Percentiles rank a stretch among this genome's conserved stretches.
These are phyloP conservation scores for Zygosaccharomyces kombuchaensis DNA, from an alignment of 805 yeast species.

Conservation along the genomic window DNA sequence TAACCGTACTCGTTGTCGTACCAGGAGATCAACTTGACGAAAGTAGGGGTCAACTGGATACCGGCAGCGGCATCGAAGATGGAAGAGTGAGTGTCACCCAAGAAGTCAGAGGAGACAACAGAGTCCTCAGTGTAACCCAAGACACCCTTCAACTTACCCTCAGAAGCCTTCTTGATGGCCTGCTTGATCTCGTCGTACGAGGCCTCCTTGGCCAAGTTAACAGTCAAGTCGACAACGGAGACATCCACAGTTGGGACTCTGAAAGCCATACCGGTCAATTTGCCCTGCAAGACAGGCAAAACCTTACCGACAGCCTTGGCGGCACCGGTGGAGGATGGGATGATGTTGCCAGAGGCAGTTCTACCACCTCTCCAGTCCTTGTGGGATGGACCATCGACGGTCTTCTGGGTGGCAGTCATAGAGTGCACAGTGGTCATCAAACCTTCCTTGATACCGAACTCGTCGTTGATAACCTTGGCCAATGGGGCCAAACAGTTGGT, in stretches of 20 bases:
- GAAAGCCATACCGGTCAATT: conserved; percentile 69
- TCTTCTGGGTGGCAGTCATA: conserved; percentile 68
- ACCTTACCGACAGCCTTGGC: conserved; percentile 75
- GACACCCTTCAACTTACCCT: conserved; percentile 58
- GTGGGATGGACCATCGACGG: conserved; percentile 74
- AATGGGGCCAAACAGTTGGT: conserved; percentile 73
- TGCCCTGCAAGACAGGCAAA: conserved; percentile 66
- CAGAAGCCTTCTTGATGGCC: conserved; percentile 54
- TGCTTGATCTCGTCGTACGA: conserved; percentile 62
- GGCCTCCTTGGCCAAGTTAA: conserved; percentile 52
- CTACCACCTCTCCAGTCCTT: conserved; percentile 82
- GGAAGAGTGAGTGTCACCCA: conserved; percentile 57
- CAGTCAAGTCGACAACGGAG: conserved; percentile 68
- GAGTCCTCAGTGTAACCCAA: conserved; percentile 68
- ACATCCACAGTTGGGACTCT: conserved; percentile 74
- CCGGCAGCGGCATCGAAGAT: conserved; percentile 68
- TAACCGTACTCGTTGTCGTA: conserved; percentile 74
- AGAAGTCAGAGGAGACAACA: conserved; percentile 67
- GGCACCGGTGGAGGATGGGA: conserved; percentile 74
- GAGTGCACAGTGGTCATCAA: conserved; percentile 73
- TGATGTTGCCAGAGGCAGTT: conserved; percentile 71
- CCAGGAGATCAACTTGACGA: conserved; percentile 69
- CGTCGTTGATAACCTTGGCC: conserved; percentile 63
- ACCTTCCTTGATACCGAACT: conserved; percentile 67
- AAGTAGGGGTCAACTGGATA: conserved; percentile 63